Evolutionary conservation across 805 yeast species (phyloP).

Genomic region (Metschnikowia corniflorae): DNA sequence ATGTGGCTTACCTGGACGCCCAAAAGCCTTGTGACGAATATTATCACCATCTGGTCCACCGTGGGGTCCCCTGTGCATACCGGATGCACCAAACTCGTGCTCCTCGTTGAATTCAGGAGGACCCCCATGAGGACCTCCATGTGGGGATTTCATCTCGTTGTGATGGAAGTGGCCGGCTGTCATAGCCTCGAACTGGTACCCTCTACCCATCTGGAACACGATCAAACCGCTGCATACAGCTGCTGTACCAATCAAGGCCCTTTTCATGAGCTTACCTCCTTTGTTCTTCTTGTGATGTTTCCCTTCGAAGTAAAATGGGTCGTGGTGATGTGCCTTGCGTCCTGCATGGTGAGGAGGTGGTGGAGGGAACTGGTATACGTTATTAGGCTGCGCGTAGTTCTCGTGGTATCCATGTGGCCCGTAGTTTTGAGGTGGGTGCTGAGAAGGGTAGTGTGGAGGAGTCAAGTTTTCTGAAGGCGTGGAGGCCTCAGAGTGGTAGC

Average conservation of each 20-base stretch:
- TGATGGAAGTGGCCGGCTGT: not conserved
- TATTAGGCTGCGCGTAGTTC: not conserved
- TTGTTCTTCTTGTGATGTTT: conserved; percentile 2
- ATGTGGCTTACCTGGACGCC: too few species aligned
- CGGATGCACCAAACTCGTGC: conserved; percentile 2
- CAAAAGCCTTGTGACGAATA: too few species aligned
- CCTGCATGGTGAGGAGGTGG: too few species aligned
- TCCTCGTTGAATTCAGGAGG: too few species aligned
- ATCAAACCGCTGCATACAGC: conserved; percentile 14
- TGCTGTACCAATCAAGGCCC: conserved; percentile 9
- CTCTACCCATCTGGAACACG: conserved; percentile 17
- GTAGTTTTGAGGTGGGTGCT: not conserved
- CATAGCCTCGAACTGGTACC: conserved; percentile 11
- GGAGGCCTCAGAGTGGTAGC: conserved; percentile 1
- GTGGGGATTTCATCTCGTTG: not conserved
- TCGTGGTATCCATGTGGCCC: conserved; percentile 1
- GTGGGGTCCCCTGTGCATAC: not conserved
- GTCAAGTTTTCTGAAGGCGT: conserved; percentile 5
- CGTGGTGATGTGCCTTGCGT: too few species aligned
- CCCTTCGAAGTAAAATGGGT: conserved; percentile 11
- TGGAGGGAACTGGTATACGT: conserved; percentile 1
- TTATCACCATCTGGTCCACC: too few species aligned
- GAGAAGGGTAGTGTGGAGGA: conserved; percentile 6
- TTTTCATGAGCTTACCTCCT: conserved; percentile 2
- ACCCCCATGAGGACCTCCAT: conserved; percentile 4